A percentile compares a stretch with the other conserved stretches of the same genome.
These are phyloP conservation scores for Lactarius trivialis DNA, from an alignment of 768 basidiomycete species.

Conservation along the genomic window DNA sequence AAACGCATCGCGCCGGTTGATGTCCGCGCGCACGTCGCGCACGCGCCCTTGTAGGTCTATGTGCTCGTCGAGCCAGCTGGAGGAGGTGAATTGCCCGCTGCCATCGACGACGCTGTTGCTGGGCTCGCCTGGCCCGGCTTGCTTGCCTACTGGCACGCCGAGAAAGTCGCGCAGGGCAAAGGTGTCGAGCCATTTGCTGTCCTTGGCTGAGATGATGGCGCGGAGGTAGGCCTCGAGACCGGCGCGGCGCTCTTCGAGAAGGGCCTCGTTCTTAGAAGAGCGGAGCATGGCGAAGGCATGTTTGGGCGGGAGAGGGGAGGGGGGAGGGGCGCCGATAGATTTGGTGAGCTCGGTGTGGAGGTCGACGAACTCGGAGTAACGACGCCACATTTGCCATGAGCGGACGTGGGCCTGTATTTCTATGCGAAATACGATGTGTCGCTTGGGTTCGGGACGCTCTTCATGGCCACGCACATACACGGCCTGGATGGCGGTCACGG, in stretches of 20 bases:
- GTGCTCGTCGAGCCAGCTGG: conserved; percentile 90
- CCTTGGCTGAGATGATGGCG: conserved; percentile 74
- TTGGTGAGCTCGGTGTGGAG: conserved; percentile 77
- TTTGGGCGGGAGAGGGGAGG: conserved; percentile 78
- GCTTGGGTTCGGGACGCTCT: conserved; percentile 59
- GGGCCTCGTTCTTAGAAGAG: conserved; percentile 48
- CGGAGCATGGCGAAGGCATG: conserved; percentile 65
- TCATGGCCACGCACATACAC: conserved; percentile 65
- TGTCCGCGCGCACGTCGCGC: conserved; percentile 76
- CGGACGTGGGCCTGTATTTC: conserved; percentile 82
- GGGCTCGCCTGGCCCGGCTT: conserved; percentile 14
- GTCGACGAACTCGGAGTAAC: conserved; percentile 92
- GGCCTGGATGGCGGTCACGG: conserved; percentile 71
- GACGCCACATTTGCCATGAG: conserved; percentile 89
- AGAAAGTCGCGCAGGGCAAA: conserved; percentile 84
- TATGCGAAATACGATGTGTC: conserved; percentile 79
- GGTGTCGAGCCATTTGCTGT: conserved; percentile 74
- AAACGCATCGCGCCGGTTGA: conserved; percentile 84
- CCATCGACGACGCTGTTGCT: conserved; percentile 19
- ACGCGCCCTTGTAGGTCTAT: conserved; percentile 66
- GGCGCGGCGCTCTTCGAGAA: conserved; percentile 68
- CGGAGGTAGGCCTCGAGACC: conserved; percentile 83
- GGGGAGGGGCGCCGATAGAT: conserved; percentile 75
- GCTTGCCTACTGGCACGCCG: conserved; percentile 63
- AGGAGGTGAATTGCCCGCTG: conserved; percentile 52